Conservation (phyloP, 2,329 filamentous ascomycete species). For the Penicillium sp. region DNA sequence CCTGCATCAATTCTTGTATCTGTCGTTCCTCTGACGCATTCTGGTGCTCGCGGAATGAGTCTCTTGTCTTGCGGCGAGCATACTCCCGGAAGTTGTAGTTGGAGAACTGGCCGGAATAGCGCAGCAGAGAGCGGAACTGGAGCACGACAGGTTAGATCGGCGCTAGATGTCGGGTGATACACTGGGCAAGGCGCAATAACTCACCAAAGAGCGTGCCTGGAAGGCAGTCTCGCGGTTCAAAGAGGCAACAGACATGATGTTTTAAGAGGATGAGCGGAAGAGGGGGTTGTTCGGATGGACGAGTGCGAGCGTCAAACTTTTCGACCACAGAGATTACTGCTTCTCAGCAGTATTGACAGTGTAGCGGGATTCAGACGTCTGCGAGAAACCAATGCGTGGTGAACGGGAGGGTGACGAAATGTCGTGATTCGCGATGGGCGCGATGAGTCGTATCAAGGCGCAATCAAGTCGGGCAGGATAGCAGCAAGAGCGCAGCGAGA, state of each 20-base stretch:
- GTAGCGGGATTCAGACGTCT: not conserved
- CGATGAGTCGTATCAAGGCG: constrained; percentile 5
- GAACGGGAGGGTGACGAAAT: not conserved
- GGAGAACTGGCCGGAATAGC: constrained; percentile 82
- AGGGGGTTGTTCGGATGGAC: not conserved
- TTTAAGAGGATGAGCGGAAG: not conserved
- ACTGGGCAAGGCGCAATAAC: constrained; percentile 6
- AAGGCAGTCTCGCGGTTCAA: constrained; percentile 47
- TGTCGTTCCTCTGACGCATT: constrained; percentile 69
- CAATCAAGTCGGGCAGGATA: constrained; percentile 13
- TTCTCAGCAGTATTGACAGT: not conserved
- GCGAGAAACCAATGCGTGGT: not conserved
- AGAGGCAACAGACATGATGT: constrained; percentile 46
- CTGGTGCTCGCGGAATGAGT: constrained; percentile 84
- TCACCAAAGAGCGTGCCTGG: constrained; percentile 50
- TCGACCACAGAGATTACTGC: not conserved
- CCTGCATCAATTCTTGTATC: constrained; percentile 87
- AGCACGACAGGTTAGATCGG: not conserved
- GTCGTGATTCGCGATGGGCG: constrained; percentile 4
- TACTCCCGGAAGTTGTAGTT: constrained; percentile 99
- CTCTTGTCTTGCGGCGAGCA: constrained; percentile 83
- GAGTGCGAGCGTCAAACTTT: not conserved
- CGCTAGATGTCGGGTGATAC: not conserved
- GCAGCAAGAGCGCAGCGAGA: not conserved
- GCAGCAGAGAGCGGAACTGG: constrained; percentile 89